Conservation (phyloP, 441 rosid species). For the Capsella rubella region DNA sequence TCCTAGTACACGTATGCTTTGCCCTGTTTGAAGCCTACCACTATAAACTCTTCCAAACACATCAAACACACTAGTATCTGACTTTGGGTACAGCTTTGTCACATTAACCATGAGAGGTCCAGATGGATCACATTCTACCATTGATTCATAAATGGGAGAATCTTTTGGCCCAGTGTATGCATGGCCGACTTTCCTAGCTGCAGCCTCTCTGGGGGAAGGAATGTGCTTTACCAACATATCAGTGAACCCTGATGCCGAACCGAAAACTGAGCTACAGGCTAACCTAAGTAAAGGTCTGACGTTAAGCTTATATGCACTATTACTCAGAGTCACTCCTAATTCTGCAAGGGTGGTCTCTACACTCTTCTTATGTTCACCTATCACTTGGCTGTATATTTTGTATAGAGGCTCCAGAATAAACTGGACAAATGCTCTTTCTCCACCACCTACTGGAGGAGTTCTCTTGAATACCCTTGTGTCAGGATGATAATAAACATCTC, state of each 20-base stretch:
- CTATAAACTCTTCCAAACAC: slow-evolving; percentile 95
- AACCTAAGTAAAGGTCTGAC: slow-evolving; percentile 92
- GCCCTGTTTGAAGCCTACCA: slow-evolving; percentile 93
- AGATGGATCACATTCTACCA: slow-evolving; percentile 84
- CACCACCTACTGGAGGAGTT: slow-evolving; percentile 81
- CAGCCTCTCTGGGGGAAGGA: slow-evolving; percentile 94
- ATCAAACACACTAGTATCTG: slow-evolving; percentile 97
- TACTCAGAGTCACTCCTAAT: slow-evolving; percentile 90
- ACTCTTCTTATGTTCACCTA: slow-evolving; percentile 98
- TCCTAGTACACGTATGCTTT: slow-evolving; percentile 86
- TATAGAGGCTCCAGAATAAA: slow-evolving; percentile 97
- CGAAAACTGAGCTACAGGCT: slow-evolving; percentile 92
- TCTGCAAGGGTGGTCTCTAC: slow-evolving; percentile 96
- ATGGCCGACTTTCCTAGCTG: slow-evolving; percentile 83
- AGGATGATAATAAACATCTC: slow-evolving; percentile 84
- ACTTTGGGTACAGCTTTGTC: slow-evolving; percentile 93
- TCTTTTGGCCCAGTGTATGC: slow-evolving; percentile 81
- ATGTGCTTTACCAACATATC: slow-evolving; percentile 95
- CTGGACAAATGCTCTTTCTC: slow-evolving; percentile 92
- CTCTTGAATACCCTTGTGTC: slow-evolving; percentile 76
- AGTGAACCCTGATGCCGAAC: slow-evolving; percentile 93
- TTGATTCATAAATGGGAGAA: slow-evolving; percentile 72
- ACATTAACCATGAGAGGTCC: slow-evolving; percentile 98
- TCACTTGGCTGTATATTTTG: slow-evolving; percentile 96
- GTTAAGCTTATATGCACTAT: slow-evolving; percentile 87